These are phyloP conservation scores for Triticum dicoccoides DNA, from an alignment of 176 grass and related monocot genomes.

Conservation along the genomic window DNA sequence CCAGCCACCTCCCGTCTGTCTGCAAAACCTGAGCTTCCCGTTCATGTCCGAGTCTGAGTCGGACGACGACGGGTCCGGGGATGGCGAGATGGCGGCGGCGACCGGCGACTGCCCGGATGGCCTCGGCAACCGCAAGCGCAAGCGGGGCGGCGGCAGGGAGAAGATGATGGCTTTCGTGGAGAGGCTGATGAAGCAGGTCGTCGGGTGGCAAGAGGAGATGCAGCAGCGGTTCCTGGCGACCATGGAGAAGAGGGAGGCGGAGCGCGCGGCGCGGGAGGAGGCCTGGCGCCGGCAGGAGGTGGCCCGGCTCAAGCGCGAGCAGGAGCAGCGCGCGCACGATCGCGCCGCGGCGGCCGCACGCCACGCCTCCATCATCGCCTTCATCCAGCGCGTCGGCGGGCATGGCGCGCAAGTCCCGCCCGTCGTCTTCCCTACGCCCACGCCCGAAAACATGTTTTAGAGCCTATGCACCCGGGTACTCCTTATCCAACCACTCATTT, in stretches of 20 bases:
- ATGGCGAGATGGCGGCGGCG: constrained; percentile 60
- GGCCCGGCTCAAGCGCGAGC: constrained; percentile 73
- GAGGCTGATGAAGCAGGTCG: constrained; percentile 73
- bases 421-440: constrained; percentile 1
- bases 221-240: constrained; percentile 80
- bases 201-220: constrained; percentile 74
- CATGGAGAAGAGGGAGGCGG: constrained; percentile 78
- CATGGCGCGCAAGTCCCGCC: constrained; percentile 38
- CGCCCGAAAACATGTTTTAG: too few relatives aligned
- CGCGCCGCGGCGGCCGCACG: constrained; percentile 67
- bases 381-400: constrained; percentile 74
- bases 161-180: constrained; percentile 83
- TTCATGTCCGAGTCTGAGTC: constrained; percentile 70
- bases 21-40: constrained; percentile 58
- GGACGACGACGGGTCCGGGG: constrained; percentile 41
- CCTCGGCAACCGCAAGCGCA: constrained; percentile 59
- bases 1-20: constrained; percentile 23
- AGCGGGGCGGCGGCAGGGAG: constrained; percentile 32
- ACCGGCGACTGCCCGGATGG: constrained; percentile 39
- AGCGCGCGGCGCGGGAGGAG: constrained; percentile 79
- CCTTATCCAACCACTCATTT: too few relatives aligned
- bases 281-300: constrained; percentile 89
- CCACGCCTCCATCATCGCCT: constrained; percentile 70
- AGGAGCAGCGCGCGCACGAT: constrained; percentile 76
- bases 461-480: too few relatives aligned